Evolutionary conservation across 2,329 filamentous ascomycete species (phyloP), one percentile per base, ranked within the genome.

Genomic region (Colletotrichum caudatum): DNA sequence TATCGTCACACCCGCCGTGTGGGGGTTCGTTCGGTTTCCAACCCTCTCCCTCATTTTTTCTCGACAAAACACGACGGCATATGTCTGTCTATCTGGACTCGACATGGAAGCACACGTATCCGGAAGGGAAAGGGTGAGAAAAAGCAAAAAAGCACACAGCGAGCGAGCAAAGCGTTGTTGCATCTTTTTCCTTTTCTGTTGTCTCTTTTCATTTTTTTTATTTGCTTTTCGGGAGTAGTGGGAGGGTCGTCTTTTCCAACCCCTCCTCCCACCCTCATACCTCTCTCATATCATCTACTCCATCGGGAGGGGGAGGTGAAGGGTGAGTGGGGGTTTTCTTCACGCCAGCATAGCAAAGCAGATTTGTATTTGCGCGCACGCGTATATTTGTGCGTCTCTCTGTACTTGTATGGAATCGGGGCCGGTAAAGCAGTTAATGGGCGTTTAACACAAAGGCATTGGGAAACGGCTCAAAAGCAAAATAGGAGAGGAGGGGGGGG

Each of bases 261-360:
- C 23, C 12, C 5, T 18, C 23, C 23, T 51, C n/a, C 9, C 50
- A 2, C 48, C 26, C 26, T 41, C 35, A 37, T 26, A 16, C 7
- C 26, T n/a, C 23, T 7, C 23, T 37, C 12, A 37, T 51, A 8
- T 35, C 37, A 14, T 26, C 37, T 4, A 20, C 48, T 57, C 29
- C n/a, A n/a, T 44, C 35, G 29, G 44, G 41, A 23, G 41, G 41
- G 48, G 20, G 18, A 29, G 2, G 29, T 0, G 14, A 44, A 20
- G 41, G 50, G 12, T 51, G n/a, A 53, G 23, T 5, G 23, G 23
- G n/a, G 9, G 14, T 54, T 6, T 58, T 58, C 39, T 37, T 26
- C 39, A n/a, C 5, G 29, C 14, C 59, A 48, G 69, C 69, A 72
- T 72, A 69, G 66, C 66, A 64, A 64, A 69, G 69, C 53, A 68